Percentiles rank a stretch among this genome's conserved stretches.
Evolutionary conservation across 352 stramenopile genomes (phyloP).

Genomic region (Aphanomyces invadans): DNA sequence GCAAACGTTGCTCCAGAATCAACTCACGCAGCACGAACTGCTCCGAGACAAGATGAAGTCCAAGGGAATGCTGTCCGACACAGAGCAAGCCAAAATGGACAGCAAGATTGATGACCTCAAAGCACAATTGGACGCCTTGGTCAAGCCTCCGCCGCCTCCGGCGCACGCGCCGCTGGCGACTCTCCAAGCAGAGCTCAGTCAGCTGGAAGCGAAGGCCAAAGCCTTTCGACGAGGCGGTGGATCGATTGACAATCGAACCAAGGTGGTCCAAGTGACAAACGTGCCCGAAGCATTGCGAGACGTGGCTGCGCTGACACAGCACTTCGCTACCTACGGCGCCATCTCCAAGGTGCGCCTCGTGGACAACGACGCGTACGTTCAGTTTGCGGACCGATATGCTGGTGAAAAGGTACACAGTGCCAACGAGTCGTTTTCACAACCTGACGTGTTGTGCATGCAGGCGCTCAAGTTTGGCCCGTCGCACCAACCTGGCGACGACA

Average conservation of each 20-base stretch:
- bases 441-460: conserved; percentile 5
- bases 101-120: conserved; percentile 80
- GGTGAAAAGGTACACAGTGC: conserved; percentile 39
- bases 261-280: conserved; percentile 70
- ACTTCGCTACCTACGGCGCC: conserved; percentile 80
- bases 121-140: conserved; percentile 54
- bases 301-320: conserved; percentile 67
- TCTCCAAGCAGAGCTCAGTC: conserved; percentile 26
- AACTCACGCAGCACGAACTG: conserved; percentile 70
- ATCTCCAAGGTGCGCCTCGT: conserved; percentile 72
- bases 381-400: conserved; percentile 75
- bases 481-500: not conserved
- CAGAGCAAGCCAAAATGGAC: conserved; percentile 67
- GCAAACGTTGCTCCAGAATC: conserved; percentile 68
- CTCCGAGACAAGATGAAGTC: conserved; percentile 76
- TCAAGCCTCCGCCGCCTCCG: conserved; percentile 25
- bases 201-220: conserved; percentile 16
- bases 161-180: not conserved
- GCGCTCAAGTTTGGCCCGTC: conserved; percentile 21
- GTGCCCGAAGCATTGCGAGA: conserved; percentile 68
- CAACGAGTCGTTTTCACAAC: not conserved
- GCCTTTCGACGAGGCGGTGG: conserved; percentile 30
- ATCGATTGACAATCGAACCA: conserved; percentile 80
- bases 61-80: conserved; percentile 51
- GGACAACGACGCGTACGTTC: conserved; percentile 56